phyloP scores from a whole-genome alignment of 2,329 filamentous ascomycete species.

The Cercospora citrullina region DNA sequence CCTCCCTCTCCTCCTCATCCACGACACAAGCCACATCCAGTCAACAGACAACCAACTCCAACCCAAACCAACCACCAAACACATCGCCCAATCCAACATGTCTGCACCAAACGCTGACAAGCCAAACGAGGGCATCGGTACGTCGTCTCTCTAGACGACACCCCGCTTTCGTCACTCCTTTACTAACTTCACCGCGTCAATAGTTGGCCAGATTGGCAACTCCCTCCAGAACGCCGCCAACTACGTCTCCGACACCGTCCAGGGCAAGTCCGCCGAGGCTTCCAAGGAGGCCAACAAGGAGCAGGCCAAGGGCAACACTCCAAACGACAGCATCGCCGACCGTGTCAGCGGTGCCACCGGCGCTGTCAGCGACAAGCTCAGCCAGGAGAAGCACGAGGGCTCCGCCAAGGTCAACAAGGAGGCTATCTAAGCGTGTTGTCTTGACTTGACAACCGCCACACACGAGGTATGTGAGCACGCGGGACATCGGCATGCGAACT shows the following conservation, averaged over 20 bases:
- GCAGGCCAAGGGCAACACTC: slow-evolving; percentile 60
- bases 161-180: not conserved
- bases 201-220: slow-evolving; percentile 44
- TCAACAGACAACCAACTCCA: not conserved
- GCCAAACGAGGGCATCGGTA: slow-evolving; percentile 46
- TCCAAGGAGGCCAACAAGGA: slow-evolving; percentile 70
- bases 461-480: not conserved
- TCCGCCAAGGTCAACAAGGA: slow-evolving; percentile 54
- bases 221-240: slow-evolving; percentile 58
- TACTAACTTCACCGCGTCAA: not conserved
- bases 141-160: not conserved
- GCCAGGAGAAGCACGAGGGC: slow-evolving; percentile 54
- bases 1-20: slow-evolving; percentile 2
- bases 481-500: not conserved
- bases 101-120: slow-evolving; percentile 48
- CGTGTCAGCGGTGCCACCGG: slow-evolving; percentile 57
- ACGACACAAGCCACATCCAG: slow-evolving; percentile 11
- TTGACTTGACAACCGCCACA: too few species aligned
- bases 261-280: slow-evolving; percentile 57
- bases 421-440: slow-evolving; percentile 29
- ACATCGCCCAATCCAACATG: slow-evolving; percentile 39
- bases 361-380: slow-evolving; percentile 54
- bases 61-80: slow-evolving; percentile 4
- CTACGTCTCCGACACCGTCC: slow-evolving; percentile 66
- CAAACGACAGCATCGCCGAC: slow-evolving; percentile 51